Conservation (phyloP, 345 rosid species). For the Melaleuca quinquenervia region DNA sequence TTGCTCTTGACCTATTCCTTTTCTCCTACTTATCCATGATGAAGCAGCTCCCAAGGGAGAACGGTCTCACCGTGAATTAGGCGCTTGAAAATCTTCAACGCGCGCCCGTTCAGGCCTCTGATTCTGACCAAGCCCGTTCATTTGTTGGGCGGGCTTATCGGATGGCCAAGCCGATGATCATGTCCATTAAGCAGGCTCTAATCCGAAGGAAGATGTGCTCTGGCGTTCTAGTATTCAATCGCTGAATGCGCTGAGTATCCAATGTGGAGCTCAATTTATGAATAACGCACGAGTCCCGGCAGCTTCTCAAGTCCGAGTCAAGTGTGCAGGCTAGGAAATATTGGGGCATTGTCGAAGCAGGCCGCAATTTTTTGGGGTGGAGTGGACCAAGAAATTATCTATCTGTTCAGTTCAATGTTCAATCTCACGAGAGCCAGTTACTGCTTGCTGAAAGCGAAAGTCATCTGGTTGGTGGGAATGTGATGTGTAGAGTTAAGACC, state of each 20-base stretch:
- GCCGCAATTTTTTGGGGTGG: background rate
- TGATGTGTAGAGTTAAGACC: background rate
- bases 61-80: background rate
- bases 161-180: background rate
- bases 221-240: background rate
- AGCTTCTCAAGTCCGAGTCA: background rate
- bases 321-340: background rate
- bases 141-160: background rate
- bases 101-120: background rate
- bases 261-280: background rate
- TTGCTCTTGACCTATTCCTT: background rate
- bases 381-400: too few species aligned
- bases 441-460: background rate
- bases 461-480: background rate
- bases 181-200: background rate
- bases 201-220: background rate
- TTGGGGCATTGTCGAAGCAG: background rate
- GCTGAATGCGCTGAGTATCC: background rate
- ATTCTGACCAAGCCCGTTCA: background rate
- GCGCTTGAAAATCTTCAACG: background rate
- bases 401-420: background rate
- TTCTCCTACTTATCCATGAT: background rate
- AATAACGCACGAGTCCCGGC: background rate
- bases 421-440: background rate
- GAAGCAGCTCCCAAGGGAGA: background rate